Evolutionary conservation across 2,329 filamentous ascomycete genomes (phyloP), one percentile per base, ranked within the genome.

Genomic region (Escovopsis weberi): DNA sequence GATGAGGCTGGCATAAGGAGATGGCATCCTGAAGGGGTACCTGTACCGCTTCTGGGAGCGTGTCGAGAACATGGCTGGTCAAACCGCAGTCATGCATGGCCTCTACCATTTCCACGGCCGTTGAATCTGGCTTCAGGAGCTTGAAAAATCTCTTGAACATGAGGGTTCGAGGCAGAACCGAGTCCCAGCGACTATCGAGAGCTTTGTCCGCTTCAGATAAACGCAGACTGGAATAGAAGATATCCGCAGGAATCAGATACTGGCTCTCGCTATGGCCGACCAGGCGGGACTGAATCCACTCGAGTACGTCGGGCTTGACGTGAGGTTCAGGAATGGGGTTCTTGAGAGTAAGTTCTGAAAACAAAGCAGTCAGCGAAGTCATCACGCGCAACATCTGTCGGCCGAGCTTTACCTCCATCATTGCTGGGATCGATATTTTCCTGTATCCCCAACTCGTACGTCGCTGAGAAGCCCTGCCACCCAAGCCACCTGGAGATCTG

Each of bases 401-500:
- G 32, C 18, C 4, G 6, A 15, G 6, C 41, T 60, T 42, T 55
- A 70, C 68, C 66, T 28, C 58, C 47, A 37, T 69, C 64, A 42
- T 65, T 54, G 7, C 53, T 50, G 1, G 52, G 50, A 32, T 66
- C 59, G 4, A 67, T 47, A 2, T 72, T 67, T 39, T 69, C 59
- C 41, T 75, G 69, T 46, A 76, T 64, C 5, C 72, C 72, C 1
- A 75, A 52, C 38, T 72, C 68, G 43, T 78, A 76, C 12, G 65
- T 44, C 6, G 60, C 57, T 3, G 60, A 59, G 53, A 74, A 74
- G 38, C 59, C 55, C 7, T 60, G 49, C 74, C 89, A 94, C 8
- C 76, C 75, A 23, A 98, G 67, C 88, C 89, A 96, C 42, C 72
- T 68, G 1, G 82, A 77, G 44, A 98, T 69, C 56, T 95, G 89